A percentile compares a stretch with the other conserved stretches of the same genome.
phyloP scores from a whole-genome alignment of 106 monocot genomes.

The Dendrobium chrysotoxum region DNA sequence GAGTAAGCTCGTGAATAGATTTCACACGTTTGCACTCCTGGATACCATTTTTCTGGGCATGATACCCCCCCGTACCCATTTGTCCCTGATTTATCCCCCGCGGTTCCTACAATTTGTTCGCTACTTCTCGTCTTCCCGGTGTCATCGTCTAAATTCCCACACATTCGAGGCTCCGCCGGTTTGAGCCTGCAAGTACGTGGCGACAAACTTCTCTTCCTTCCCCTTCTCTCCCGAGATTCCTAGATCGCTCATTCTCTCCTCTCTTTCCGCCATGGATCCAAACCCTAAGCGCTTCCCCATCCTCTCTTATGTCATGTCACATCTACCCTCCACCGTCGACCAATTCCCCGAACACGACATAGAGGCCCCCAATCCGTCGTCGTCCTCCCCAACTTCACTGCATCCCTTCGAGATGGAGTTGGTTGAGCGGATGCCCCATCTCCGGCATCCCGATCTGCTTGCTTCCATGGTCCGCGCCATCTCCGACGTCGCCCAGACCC shows the following conservation, averaged over 20 bases:
- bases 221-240: neutral
- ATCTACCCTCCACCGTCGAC: conserved; percentile 27
- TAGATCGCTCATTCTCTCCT: neutral
- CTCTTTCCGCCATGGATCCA: conserved; percentile 53
- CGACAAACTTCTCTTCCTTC: neutral
- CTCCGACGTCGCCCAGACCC: conserved; percentile 37
- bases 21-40: no score
- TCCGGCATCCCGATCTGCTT: conserved; percentile 31
- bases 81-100: no score
- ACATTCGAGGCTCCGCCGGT: no score
- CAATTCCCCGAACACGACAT: conserved; percentile 32
- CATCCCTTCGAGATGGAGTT: conserved; percentile 36
- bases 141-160: no score
- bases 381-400: neutral
- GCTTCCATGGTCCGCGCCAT: conserved; percentile 42
- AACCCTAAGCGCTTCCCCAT: conserved; percentile 67
- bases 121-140: no score
- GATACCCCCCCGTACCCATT: no score
- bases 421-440: conserved; percentile 48
- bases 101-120: no score
- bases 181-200: no score
- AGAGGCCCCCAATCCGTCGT: conserved; percentile 36
- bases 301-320: conserved; percentile 85
- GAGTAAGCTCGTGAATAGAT: no score
- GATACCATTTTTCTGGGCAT: no score